Evolutionary conservation across 2,329 filamentous ascomycete genomes (phyloP).

Genomic region (Aspergillus floridensis): DNA sequence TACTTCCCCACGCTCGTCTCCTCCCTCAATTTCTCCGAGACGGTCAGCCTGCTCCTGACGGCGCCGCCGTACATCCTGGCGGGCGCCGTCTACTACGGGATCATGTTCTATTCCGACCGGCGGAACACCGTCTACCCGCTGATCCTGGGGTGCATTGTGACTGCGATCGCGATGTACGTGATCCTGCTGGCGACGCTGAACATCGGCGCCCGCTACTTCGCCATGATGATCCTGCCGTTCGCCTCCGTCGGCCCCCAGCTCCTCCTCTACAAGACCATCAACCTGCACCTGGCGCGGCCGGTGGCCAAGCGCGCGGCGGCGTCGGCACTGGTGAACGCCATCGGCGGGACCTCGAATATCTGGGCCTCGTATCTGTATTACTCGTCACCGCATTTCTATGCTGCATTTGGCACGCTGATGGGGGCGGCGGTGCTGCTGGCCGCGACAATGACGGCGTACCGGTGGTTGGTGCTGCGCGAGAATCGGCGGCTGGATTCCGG

Average conservation of each 20-base stretch:
- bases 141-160: constrained; percentile 33
- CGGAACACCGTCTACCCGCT: constrained; percentile 37
- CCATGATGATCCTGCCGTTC: constrained; percentile 45
- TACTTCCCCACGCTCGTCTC: too few relatives aligned
- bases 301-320: constrained; percentile 45
- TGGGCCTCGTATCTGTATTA: constrained; percentile 27
- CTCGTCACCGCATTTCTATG: constrained; percentile 28
- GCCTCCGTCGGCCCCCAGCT: constrained; percentile 43
- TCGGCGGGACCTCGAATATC: constrained; percentile 27
- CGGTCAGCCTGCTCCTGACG: constrained; percentile 47
- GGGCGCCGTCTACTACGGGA: constrained; percentile 34
- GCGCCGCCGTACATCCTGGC: constrained; percentile 48
- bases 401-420: too few relatives aligned
- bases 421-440: too few relatives aligned
- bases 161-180: constrained; percentile 27
- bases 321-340: constrained; percentile 41
- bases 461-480: too few relatives aligned
- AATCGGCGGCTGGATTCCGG: constrained; percentile 28
- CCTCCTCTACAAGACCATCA: constrained; percentile 44
- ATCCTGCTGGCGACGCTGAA: constrained; percentile 40
- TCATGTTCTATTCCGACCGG: constrained; percentile 40
- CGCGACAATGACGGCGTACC: too few relatives aligned
- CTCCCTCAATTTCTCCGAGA: constrained; percentile 22
- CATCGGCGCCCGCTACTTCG: constrained; percentile 42
- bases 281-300: constrained; percentile 43